Evolutionary conservation across 805 yeast genomes (phyloP), one percentile per base, ranked within the genome.

Genomic region (Sugiyamaella smithiae): DNA sequence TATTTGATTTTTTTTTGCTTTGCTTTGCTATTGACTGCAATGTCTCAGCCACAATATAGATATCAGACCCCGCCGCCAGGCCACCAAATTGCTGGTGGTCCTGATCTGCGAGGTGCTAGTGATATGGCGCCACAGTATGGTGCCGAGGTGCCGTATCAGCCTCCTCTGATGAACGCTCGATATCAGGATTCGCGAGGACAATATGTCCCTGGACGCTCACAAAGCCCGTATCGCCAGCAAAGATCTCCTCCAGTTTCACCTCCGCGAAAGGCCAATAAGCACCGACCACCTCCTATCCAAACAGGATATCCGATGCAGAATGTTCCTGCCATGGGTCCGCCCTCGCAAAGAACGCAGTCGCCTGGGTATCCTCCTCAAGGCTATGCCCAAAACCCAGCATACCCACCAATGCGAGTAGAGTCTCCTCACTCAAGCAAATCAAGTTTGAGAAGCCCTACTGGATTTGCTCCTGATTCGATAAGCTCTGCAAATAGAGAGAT

Each of bases 81-180:
- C n/a, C n/a, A n/a, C n/a, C n/a, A n/a, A n/a, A n/a, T n/a, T n/a
- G n/a, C n/a, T n/a, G n/a, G n/a, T n/a, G n/a, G n/a, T n/a, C n/a
- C n/a, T n/a, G n/a, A n/a, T n/a, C n/a, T n/a, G n/a, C n/a, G n/a
- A n/a, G n/a, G n/a, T n/a, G n/a, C n/a, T n/a, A n/a, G n/a, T n/a
- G n/a, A n/a, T n/a, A n/a, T n/a, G n/a, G n/a, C n/a, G n/a, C n/a
- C n/a, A n/a, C n/a, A n/a, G n/a, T n/a, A n/a, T n/a, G n/a, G n/a
- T n/a, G n/a, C n/a, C n/a, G n/a, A n/a, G n/a, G n/a, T n/a, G n/a
- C n/a, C n/a, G n/a, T 35, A 45, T 4, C 50, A 46, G 7, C 50
- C 50, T 2, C 46, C 50, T 24, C 46, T 46, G 23, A 46, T 46
- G 50, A 46, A 31, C 24, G 46, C 50, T n/a, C 40, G 46, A 14